Conservation (phyloP, 768 basidiomycete species). For the Tephrocybe sp. region DNA sequence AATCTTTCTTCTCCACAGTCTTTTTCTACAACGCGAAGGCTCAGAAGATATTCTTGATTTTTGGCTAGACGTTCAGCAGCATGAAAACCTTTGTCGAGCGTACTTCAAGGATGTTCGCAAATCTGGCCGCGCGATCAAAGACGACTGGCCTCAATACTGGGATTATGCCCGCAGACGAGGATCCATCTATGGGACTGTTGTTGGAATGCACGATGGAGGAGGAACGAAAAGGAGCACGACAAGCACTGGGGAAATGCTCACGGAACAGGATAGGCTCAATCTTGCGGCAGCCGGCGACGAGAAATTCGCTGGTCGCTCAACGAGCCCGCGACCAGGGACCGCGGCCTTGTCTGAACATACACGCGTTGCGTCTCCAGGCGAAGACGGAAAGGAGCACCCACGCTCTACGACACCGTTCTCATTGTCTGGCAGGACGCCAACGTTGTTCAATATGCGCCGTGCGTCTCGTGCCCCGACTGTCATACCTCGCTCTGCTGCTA, state of each 20-base stretch:
- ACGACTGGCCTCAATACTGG: conserved; percentile 99
- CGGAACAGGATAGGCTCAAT: conserved; percentile 69
- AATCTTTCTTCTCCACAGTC: conserved; percentile 39
- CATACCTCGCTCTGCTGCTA: conserved; percentile 88
- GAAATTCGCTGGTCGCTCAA: conserved; percentile 49
- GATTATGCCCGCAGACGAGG: conserved; percentile 89
- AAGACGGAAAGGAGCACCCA: conserved; percentile 36
- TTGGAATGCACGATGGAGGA: conserved; percentile 60
- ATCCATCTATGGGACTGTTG: conserved; percentile 89
- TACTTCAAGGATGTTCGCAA: conserved; percentile 99
- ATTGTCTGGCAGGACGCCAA: conserved; percentile 69
- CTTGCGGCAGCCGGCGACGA: conserved; percentile 51
- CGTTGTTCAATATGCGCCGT: conserved; percentile 71
- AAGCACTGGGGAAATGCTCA: conserved; percentile 71
- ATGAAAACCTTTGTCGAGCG: conserved; percentile 96
- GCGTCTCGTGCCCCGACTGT: conserved; percentile 90
- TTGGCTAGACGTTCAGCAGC: conserved; percentile 99
- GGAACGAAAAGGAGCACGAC: conserved; percentile 75
- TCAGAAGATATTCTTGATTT: conserved; percentile 97
- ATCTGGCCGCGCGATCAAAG: conserved; percentile 87
- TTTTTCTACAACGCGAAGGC: conserved; percentile 94
- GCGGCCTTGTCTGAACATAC: conserved; percentile 40
- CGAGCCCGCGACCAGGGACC: conserved; percentile 54
- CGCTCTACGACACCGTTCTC: conserved; percentile 83
- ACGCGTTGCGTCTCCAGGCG: conserved; percentile 44